Evolutionary conservation across 2,329 filamentous ascomycete genomes (phyloP).

Genomic region (Fusarium scirpi): DNA sequence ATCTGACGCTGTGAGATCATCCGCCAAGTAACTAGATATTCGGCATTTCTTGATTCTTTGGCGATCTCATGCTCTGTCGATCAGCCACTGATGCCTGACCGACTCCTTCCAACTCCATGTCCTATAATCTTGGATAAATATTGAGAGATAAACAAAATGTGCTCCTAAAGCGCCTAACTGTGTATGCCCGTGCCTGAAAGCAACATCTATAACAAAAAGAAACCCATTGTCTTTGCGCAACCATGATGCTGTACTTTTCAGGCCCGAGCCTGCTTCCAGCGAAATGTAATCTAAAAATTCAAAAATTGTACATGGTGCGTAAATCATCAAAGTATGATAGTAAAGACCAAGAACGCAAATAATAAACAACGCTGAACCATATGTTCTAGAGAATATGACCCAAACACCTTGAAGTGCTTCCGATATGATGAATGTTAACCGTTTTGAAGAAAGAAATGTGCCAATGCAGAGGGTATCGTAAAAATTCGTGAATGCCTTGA

Average conservation of each 20-base stretch:
- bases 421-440: background rate
- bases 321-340: slow-evolving; percentile 31
- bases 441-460: slow-evolving; percentile 8
- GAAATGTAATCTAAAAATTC: slow-evolving; percentile 26
- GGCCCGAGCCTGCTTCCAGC: slow-evolving; percentile 30
- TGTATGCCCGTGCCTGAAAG: slow-evolving; percentile 26
- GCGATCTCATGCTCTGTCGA: background rate
- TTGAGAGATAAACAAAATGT: slow-evolving; percentile 4
- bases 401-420: slow-evolving; percentile 42
- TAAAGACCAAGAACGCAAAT: background rate
- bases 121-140: background rate
- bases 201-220: slow-evolving; percentile 16
- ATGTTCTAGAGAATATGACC: slow-evolving; percentile 14
- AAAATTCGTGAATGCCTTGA: slow-evolving; percentile 36
- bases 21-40: background rate
- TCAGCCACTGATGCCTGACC: background rate
- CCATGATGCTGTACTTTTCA: slow-evolving; percentile 23
- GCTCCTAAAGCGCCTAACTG: slow-evolving; percentile 13
- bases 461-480: slow-evolving; percentile 37
- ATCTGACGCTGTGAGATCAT: slow-evolving; percentile 7
- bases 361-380: slow-evolving; percentile 13
- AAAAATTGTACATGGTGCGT: slow-evolving; percentile 14
- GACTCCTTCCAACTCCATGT: background rate
- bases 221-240: slow-evolving; percentile 12
- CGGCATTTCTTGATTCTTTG: background rate